Percentiles rank a stretch among this genome's conserved stretches.
phyloP scores from a whole-genome alignment of 768 basidiomycete species.

The Lactarius tabidus region DNA sequence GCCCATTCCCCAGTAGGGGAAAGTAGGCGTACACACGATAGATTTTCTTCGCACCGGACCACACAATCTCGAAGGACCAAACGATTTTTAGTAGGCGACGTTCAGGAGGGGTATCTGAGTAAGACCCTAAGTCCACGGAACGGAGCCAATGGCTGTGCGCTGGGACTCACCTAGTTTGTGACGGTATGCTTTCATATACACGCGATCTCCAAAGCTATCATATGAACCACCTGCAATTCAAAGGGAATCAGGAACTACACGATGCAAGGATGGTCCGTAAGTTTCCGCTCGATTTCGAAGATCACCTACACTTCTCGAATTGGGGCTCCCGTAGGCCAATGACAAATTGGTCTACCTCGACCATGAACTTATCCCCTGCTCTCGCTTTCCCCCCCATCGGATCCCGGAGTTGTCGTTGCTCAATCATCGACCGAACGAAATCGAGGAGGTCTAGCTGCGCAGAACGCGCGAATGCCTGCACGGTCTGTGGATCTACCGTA shows the following conservation, averaged over 20 bases:
- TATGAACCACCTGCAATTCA: slow-evolving; percentile 19
- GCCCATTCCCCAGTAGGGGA: slow-evolving; percentile 24
- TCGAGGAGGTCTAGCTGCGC: slow-evolving; percentile 22
- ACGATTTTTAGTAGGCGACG: slow-evolving; percentile 22
- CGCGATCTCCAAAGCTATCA: slow-evolving; percentile 24
- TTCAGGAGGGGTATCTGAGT: slow-evolving; percentile 20
- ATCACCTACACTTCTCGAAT: slow-evolving; percentile 22
- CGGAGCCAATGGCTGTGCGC: slow-evolving; percentile 6
- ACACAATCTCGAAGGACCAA: slow-evolving; percentile 23
- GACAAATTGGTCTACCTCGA: slow-evolving; percentile 25
- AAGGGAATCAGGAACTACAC: slow-evolving; percentile 16
- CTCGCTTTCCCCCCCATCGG: slow-evolving; percentile 21
- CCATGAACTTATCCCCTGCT: slow-evolving; percentile 23
- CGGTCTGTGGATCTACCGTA: slow-evolving; percentile 12
- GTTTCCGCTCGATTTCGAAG: slow-evolving; percentile 9
- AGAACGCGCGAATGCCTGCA: slow-evolving; percentile 15
- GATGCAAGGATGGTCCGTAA: slow-evolving; percentile 6
- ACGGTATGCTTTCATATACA: slow-evolving; percentile 24
- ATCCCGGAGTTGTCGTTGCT: slow-evolving; percentile 21
- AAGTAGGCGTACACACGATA: slow-evolving; percentile 24
- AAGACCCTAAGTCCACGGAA: slow-evolving; percentile 18
- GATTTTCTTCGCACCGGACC: slow-evolving; percentile 22
- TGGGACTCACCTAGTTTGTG: slow-evolving; percentile 18
- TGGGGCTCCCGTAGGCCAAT: slow-evolving; percentile 23
- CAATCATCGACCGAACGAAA: slow-evolving; percentile 24